Evolutionary conservation across 176 grass and related monocot genomes (phyloP), one percentile per base, ranked within the genome.

Genomic region (Triticum dicoccoides): DNA sequence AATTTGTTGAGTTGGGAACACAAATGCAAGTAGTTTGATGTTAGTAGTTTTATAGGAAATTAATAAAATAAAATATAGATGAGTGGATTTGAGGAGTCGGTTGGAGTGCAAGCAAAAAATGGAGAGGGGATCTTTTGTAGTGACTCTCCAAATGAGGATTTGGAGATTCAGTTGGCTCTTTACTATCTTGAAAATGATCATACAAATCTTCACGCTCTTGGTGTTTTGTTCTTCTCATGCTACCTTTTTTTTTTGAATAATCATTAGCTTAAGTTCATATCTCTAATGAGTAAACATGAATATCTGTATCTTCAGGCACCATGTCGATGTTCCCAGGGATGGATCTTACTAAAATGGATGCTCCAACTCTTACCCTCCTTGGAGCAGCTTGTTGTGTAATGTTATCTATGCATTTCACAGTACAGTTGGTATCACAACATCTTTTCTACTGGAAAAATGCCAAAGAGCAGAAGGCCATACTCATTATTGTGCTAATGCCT

Each of bases 361-460:
- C 54, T 61, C 70, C 82, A 62, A 99, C 97, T 51, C 89, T 99
- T 79, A 99, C 94, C 37, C 92, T 99, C 47, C 82, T 99, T 34
- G 92, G 85, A 87, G 90, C 97, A 78, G 97, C 97, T 61, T 89
- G 86, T 61, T 94, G 97, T 87, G 97, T 96, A 51, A 96, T 99
- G 92, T 69, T 99, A 10, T 89, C 97, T 5, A 78, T 99, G 87
- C 97, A 99, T 91, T 99, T 99, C 73, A 99, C 97, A 21, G 82
- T 99, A 61, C 97, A 99, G 37, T 88, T 99, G 83, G 75, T 96
- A 59, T 92, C 94, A 37, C 97, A 99, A 32, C 97, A 99, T 91
- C 89, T 99, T 73, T 99, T 99, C 87, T 99, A 99, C 58, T 99
- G 97, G 97, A 96, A 99, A 83, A 99, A 96, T 69, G 87, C 97